phyloP scores from a whole-genome alignment of 805 yeast genomes.

The Hemisphaericaspora nanyangensis region DNA sequence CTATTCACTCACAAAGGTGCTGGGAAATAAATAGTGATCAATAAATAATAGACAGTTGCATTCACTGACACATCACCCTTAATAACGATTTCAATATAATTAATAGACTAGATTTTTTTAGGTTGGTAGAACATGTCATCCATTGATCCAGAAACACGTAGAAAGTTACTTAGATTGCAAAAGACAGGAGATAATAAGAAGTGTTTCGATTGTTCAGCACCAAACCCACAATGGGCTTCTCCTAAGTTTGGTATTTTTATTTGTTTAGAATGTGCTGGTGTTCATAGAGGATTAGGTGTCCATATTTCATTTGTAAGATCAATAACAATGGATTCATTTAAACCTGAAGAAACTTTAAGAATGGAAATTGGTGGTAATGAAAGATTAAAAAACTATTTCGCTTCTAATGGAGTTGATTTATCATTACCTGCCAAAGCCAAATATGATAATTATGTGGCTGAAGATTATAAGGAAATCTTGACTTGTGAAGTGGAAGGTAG shows the following conservation, averaged over 20 bases:
- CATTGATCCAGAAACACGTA: conserved; percentile 89
- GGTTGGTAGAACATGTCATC: conserved; percentile 46
- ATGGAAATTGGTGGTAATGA: conserved; percentile 96
- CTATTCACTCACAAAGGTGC: too few relatives aligned
- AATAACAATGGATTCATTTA: conserved; percentile 98
- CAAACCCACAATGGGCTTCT: conserved; percentile 99
- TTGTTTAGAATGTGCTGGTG: conserved; percentile 97
- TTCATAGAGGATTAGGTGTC: conserved; percentile 93
- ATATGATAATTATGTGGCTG: conserved; percentile 89
- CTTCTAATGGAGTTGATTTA: conserved; percentile 65
- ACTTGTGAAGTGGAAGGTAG: conserved; percentile 72
- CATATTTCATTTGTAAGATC: conserved; percentile 95
- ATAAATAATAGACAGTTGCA: too few relatives aligned
- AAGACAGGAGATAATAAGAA: conserved; percentile 69
- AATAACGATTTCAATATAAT: too few relatives aligned
- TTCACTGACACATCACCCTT: too few relatives aligned
- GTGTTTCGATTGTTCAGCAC: conserved; percentile 92
- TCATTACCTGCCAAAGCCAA: conserved; percentile 64
- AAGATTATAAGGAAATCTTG: conserved; percentile 82
- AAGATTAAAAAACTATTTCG: conserved; percentile 65
- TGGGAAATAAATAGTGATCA: too few relatives aligned
- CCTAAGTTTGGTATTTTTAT: conserved; percentile 97
- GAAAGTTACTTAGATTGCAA: conserved; percentile 71
- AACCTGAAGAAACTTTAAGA: conserved; percentile 80
- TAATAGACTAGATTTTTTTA: too few relatives aligned